Base-by-base conservation (phyloP, 2,329 filamentous ascomycete species). In the Cladosporium phlei region DNA sequence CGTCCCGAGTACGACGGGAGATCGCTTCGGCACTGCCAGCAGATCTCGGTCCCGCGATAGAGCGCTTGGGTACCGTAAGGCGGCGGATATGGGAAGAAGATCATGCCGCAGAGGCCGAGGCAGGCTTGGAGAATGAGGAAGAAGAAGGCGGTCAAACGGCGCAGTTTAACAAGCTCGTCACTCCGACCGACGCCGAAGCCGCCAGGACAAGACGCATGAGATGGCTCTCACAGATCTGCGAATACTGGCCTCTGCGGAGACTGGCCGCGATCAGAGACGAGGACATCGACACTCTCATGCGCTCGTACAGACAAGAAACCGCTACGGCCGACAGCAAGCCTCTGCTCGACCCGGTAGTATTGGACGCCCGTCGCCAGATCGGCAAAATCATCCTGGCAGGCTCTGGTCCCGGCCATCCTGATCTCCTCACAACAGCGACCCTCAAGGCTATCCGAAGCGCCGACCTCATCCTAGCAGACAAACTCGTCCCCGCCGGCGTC, bases 191-290 rank as follows among this genome's bases (percentile, higher is more conserved):
- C 59, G 69, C 78, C 1, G 83, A 86, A 50, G 83, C 83, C 3
- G 79, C 82, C 12, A 88, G 88, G 62, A 89, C 79, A 17, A 76
- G 91, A 50, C 79, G 93, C 42, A 90, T 95, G 74, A 80, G 93
- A 48, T 98, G 93, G 93, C 74, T 98, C 1, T 81, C 86, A 16
- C 93, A 98, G 64, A 88, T 98, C 43, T 98, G 93, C 75, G 93
- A 98, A 71, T 98, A 98, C 69, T 98, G 93, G 93, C 90, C 93
- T 1, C 75, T 98, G 20, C 83, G 82, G 53, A 80, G 86, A 14
- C 77, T 98, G 1, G 88, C 89, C 6, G 75, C 77, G 30, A 84
- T 97, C 53, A 84, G 79, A 3, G 88, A 95, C 59, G 76, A 77
- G 7, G 90, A 97, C 56, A 82, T 96, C 5, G 80, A 87, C 12